Percentiles rank a stretch among this genome's conserved stretches.
phyloP scores from a whole-genome alignment of 2,329 filamentous ascomycete species.

The Nothomitra cinnamomea region DNA sequence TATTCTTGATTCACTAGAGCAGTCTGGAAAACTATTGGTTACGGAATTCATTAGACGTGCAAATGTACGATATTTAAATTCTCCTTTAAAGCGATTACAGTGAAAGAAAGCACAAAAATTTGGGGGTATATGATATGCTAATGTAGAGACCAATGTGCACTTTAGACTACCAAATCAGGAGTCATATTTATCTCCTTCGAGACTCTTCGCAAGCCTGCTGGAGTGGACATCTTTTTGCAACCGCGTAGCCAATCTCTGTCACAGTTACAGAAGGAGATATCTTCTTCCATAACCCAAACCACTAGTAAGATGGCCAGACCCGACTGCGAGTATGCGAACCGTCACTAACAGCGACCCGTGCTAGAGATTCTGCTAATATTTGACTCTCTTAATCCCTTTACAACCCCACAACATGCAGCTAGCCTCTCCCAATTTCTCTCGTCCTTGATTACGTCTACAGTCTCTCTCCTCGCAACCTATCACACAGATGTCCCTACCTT shows the following conservation, averaged over 20 bases:
- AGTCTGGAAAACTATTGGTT: constrained; percentile 53
- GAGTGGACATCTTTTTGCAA: constrained; percentile 50
- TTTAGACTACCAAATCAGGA: constrained; percentile 37
- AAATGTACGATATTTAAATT: constrained; percentile 32
- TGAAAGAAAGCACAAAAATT: no score
- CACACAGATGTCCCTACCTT: constrained; percentile 38
- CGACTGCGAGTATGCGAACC: background rate
- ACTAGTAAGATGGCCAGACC: background rate
- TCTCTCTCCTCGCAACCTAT: constrained; percentile 63
- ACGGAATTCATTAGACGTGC: constrained; percentile 60
- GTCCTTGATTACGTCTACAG: constrained; percentile 44
- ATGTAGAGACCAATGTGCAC: background rate
- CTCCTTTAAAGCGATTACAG: no score
- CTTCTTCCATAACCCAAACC: constrained; percentile 22
- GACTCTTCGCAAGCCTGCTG: constrained; percentile 45
- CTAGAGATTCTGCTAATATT: constrained; percentile 59
- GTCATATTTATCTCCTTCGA: constrained; percentile 66
- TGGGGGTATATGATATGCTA: no score
- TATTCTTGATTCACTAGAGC: constrained; percentile 70
- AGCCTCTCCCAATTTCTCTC: constrained; percentile 53
- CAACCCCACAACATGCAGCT: constrained; percentile 30
- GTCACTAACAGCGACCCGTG: constrained; percentile 3
- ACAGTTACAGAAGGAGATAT: constrained; percentile 42
- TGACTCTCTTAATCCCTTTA: constrained; percentile 59
- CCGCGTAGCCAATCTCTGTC: constrained; percentile 41